phyloP scores from a whole-genome alignment of 1,139 yeast genomes.

The Saccharomycopsis hybrid region DNA sequence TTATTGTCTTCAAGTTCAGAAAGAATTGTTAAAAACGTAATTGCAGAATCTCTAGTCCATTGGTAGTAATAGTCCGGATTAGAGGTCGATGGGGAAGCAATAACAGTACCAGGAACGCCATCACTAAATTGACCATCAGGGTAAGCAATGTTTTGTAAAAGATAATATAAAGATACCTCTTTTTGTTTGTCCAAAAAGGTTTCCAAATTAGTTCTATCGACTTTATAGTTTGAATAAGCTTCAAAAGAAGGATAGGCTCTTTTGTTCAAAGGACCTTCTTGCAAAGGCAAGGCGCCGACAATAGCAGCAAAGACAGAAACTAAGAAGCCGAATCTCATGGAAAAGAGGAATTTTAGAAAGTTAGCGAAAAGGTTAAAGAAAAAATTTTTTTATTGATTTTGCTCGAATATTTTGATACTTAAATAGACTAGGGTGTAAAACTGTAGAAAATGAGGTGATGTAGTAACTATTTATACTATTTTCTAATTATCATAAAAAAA shows the following conservation, averaged over 20 bases:
- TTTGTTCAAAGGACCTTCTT: background rate
- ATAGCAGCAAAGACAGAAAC: background rate
- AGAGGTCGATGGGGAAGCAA: slow-evolving; percentile 74
- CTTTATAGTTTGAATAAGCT: slow-evolving; percentile 6
- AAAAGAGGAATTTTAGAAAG: no score
- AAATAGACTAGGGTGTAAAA: no score
- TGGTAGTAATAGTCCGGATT: slow-evolving; percentile 78
- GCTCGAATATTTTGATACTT: no score
- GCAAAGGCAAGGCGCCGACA: background rate
- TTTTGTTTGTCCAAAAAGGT: slow-evolving; percentile 9
- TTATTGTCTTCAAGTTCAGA: slow-evolving; percentile 42
- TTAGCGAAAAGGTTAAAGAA: no score
- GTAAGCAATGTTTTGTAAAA: slow-evolving; percentile 13
- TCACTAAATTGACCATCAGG: background rate
- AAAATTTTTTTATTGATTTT: no score
- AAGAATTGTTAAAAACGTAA: slow-evolving; percentile 63
- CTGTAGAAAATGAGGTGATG: no score
- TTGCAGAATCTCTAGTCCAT: slow-evolving; percentile 88
- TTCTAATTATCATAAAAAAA: no score
- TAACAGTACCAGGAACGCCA: slow-evolving; percentile 50
- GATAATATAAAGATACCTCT: slow-evolving; percentile 8
- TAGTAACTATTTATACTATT: no score
- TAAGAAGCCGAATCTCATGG: background rate
- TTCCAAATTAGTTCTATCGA: slow-evolving; percentile 2
- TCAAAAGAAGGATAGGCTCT: slow-evolving; percentile 9